Conservation (phyloP, 164 flowering plant species). For the Tetrastigma voinierianum region DNA sequence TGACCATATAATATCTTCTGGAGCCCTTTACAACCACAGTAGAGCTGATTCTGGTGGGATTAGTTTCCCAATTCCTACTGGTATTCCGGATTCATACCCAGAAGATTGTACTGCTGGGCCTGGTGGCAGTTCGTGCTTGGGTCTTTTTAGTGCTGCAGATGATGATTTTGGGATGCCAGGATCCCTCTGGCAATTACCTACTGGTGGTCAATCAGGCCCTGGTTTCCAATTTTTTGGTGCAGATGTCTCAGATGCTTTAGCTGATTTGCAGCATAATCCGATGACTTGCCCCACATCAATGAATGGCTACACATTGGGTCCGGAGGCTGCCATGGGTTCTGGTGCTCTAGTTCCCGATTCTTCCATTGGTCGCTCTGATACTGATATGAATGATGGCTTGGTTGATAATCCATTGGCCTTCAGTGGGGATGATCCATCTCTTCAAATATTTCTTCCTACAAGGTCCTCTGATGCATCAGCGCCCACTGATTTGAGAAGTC, state of each 20-base stretch:
- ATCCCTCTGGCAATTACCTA: conserved; percentile 52
- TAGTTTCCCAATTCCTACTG: conserved; percentile 42
- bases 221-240: conserved; percentile 70
- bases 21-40: conserved; percentile 28
- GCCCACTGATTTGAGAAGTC: conserved; percentile 54
- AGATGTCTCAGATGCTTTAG: conserved; percentile 57
- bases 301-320: conserved; percentile 57
- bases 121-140: conserved; percentile 42
- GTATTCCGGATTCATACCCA: conserved; percentile 45
- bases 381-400: conserved; percentile 49
- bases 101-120: conserved; percentile 48
- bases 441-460: conserved; percentile 86
- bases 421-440: conserved; percentile 74
- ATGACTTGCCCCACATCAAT: conserved; percentile 40
- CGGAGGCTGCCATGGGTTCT: conserved; percentile 42
- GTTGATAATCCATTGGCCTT: conserved; percentile 78
- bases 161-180: conserved; percentile 62
- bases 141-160: conserved; percentile 44
- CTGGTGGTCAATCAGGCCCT: conserved; percentile 50
- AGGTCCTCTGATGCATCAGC: conserved; percentile 51
- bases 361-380: conserved; percentile 35
- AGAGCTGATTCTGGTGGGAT: conserved; percentile 33
- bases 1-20: conserved; percentile 46
- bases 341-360: conserved; percentile 45
- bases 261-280: conserved; percentile 45